Evolutionary conservation across 352 stramenopile species (phyloP).

Genomic region (Phytophthora citricola): DNA sequence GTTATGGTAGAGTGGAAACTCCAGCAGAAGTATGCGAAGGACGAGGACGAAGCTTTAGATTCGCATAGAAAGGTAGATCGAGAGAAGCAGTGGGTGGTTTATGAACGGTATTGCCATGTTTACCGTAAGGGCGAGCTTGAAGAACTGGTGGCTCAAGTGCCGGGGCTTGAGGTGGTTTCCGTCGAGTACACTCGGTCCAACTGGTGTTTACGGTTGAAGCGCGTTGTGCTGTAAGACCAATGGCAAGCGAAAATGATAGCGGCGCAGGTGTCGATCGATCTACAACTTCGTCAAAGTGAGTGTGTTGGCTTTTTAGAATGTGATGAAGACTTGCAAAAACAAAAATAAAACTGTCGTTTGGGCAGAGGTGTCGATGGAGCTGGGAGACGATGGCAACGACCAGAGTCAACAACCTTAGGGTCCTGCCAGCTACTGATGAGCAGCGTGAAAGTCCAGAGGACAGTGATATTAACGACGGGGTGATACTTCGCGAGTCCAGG

Average conservation of each 20-base stretch:
- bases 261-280: too few relatives aligned
- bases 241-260: too few relatives aligned
- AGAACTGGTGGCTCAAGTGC: conserved; percentile 59
- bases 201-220: conserved; percentile 69
- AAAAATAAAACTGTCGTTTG: too few relatives aligned
- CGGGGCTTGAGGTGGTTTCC: conserved; percentile 61
- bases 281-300: too few relatives aligned
- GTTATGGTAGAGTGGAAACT: conserved; percentile 90
- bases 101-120: conserved; percentile 87
- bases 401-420: background rate
- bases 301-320: too few relatives aligned
- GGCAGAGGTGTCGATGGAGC: background rate
- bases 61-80: conserved; percentile 50
- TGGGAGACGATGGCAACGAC: background rate
- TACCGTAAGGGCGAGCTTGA: conserved; percentile 80
- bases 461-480: conserved; percentile 12
- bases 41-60: conserved; percentile 11
- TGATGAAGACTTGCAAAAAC: too few relatives aligned
- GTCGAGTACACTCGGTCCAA: conserved; percentile 83
- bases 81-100: conserved; percentile 78
- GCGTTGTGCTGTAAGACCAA: conserved; percentile 18
- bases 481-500: conserved; percentile 25
- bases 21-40: conserved; percentile 75
- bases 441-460: background rate
- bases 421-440: background rate